Percentiles rank a stretch among this genome's conserved stretches.
Conservation (phyloP, 2,329 filamentous ascomycete genomes). For the Moelleriella libera region DNA sequence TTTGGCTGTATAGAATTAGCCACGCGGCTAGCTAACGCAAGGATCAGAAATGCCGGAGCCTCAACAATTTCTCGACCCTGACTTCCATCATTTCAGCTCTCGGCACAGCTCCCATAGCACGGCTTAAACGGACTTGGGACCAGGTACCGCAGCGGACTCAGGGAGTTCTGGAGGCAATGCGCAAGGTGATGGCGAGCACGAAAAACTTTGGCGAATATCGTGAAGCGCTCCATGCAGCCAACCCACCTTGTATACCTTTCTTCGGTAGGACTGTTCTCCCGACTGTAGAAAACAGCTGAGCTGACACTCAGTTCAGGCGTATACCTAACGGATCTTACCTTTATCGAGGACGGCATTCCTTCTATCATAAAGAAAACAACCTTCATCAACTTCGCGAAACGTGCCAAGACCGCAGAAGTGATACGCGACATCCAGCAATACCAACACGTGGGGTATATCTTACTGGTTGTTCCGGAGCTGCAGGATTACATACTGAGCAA, state of each 20-base stretch:
- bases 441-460: conserved; percentile 89
- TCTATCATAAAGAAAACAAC: conserved; percentile 93
- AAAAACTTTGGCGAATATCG: conserved; percentile 98
- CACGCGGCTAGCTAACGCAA: not conserved
- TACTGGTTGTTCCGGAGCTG: conserved; percentile 79
- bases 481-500: conserved; percentile 96
- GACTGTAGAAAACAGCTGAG: not conserved
- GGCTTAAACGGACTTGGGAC: conserved; percentile 86
- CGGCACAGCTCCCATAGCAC: conserved; percentile 86
- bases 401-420: conserved; percentile 93
- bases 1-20: not conserved
- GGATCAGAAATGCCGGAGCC: conserved; percentile 68
- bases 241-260: conserved; percentile 95
- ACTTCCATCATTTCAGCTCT: conserved; percentile 96
- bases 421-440: conserved; percentile 98
- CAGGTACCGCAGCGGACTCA: conserved; percentile 80
- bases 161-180: conserved; percentile 74
- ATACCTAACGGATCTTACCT: conserved; percentile 92
- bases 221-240: conserved; percentile 80
- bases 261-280: conserved; percentile 50
- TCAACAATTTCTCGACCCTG: conserved; percentile 96
- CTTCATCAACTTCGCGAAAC: conserved; percentile 96
- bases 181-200: conserved; percentile 86
- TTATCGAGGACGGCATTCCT: conserved; percentile 96
- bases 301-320: conserved; percentile 45